Base-by-base conservation (phyloP, 2,329 filamentous ascomycete genomes). In the Claviceps pusilla region DNA sequence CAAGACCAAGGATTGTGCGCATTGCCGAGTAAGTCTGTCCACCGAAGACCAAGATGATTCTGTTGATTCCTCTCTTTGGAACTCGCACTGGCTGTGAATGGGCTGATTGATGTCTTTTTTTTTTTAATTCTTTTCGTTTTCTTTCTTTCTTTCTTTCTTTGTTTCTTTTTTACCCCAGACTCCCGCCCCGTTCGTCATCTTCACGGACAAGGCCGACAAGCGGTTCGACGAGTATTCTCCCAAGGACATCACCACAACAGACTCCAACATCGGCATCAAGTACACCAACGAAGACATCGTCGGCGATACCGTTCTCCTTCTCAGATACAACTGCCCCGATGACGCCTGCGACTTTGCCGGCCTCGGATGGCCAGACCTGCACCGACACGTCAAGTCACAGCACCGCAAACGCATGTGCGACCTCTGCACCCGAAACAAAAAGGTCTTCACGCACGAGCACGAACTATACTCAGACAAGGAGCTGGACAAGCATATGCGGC, bases 381-480 rank as follows among this genome's bases (percentile, higher is more conserved):
- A 79, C 60, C 73, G 89, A 61, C 89, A 98, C 74, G 91, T 96
- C 55, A 86, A 85, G 65, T 80, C 75, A 52, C 79, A 78, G 55
- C 93, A 98, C 72, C 77, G 84, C 59, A 95, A 91, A 71, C 84
- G 87, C 66, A 90, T 94, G 84, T 94, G 87, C 69, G 89, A 95
- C 68, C 76, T 95, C 11, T 96, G 90, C 69, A 79, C 90, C 7
- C 77, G 89, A 57, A 90, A 96, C 73, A 98, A 98, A 71, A 96
- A 95, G 65, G 89, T 96, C 39, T 98, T 98, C 63, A 96, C 93
- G 1, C 93, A 98, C 70, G 93, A 98, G 69, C 93, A 98, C 66
- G 88, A 94, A 58, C 77, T 98, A 1, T 97, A 96, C 67, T 85
- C 87, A 0, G 78, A 82, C 57, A 79, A 83, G 58, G 88, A 91